Percentiles rank a stretch among this genome's conserved stretches.
phyloP scores from a whole-genome alignment of 257 asterid genomes.

The Ocimum tenuiflorum region DNA sequence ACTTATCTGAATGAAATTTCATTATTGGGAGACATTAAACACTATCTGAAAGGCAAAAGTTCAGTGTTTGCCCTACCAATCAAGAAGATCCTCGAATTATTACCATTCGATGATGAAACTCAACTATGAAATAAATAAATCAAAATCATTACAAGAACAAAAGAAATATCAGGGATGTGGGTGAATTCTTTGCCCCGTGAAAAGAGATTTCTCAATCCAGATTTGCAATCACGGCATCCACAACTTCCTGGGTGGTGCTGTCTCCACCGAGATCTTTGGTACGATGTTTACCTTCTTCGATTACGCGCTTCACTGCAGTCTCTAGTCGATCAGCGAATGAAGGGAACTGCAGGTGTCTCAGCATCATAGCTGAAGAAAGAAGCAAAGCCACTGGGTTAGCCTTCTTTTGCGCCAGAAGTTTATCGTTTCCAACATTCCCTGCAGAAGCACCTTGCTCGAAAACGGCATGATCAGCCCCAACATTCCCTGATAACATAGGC shows the following conservation, averaged over 20 bases:
- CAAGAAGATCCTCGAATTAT: background rate
- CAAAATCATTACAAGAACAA: background rate
- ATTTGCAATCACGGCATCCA: slow-evolving; percentile 66
- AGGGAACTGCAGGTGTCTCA: slow-evolving; percentile 83
- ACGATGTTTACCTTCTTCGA: slow-evolving; percentile 51
- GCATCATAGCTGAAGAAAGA: slow-evolving; percentile 90
- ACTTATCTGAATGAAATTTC: background rate
- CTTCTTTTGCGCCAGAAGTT: slow-evolving; percentile 50
- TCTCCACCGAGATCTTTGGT: slow-evolving; percentile 83
- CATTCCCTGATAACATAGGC: slow-evolving; percentile 52
- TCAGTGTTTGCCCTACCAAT: slow-evolving; percentile 11
- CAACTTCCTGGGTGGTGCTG: slow-evolving; percentile 72
- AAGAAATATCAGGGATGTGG: no score
- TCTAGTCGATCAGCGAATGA: slow-evolving; percentile 82
- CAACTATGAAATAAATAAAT: background rate
- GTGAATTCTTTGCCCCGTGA: background rate
- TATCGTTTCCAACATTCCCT: slow-evolving; percentile 85
- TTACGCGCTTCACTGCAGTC: slow-evolving; percentile 56
- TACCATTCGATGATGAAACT: slow-evolving; percentile 16
- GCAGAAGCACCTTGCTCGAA: slow-evolving; percentile 98
- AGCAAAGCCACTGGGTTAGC: slow-evolving; percentile 88
- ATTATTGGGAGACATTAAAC: slow-evolving; percentile 1
- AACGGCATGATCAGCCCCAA: slow-evolving; percentile 81
- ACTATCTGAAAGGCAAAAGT: background rate
- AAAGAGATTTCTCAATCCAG: slow-evolving; percentile 27